A percentile compares a stretch with the other conserved stretches of the same genome.
Conservation (phyloP, 306 rosid genomes). For the Hippophae gyantsensis region DNA sequence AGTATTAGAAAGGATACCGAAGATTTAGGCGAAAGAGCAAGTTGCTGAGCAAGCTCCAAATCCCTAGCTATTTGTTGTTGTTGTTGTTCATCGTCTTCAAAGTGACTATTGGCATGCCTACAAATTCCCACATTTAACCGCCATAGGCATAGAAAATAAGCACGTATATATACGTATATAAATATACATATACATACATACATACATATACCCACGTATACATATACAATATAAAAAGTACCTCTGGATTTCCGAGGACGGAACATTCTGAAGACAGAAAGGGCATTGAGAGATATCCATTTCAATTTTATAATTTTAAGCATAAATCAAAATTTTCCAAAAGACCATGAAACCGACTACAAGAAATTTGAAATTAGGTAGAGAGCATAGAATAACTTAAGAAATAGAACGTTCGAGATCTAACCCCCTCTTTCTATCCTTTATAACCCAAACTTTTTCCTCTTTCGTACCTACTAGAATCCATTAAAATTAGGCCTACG, state of each 20-base stretch:
- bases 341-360: too few relatives aligned
- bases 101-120: conserved; percentile 67
- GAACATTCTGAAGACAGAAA: conserved; percentile 37
- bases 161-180: not conserved
- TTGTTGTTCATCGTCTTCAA: conserved; percentile 25
- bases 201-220: too few relatives aligned
- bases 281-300: conserved; percentile 42
- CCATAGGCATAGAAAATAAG: not conserved
- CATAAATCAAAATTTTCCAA: not conserved
- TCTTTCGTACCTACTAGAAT: too few relatives aligned
- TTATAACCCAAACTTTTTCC: too few relatives aligned
- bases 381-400: too few relatives aligned
- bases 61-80: conserved; percentile 29
- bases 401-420: too few relatives aligned
- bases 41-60: conserved; percentile 32
- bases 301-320: not conserved
- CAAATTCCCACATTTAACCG: not conserved
- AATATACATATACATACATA: too few relatives aligned
- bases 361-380: not conserved
- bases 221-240: conserved; percentile 3
- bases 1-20: not conserved
- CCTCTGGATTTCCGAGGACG: conserved; percentile 40
- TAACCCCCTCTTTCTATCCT: too few relatives aligned
- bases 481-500: too few relatives aligned
- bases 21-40: conserved; percentile 20